phyloP scores from a whole-genome alignment of 495 filamentous ascomycete genomes.

The Letharia columbiana region DNA sequence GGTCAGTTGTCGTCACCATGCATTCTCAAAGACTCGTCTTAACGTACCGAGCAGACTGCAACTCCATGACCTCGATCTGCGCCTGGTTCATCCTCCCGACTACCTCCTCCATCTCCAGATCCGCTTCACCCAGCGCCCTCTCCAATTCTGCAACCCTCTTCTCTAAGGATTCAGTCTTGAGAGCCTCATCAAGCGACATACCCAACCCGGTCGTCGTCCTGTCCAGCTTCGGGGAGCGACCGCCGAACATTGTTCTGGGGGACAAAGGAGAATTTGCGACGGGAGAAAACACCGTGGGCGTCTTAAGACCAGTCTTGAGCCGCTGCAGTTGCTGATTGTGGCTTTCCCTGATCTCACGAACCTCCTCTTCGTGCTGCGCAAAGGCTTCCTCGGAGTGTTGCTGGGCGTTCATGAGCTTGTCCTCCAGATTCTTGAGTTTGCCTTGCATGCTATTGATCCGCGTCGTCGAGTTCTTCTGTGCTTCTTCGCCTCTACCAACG shows the following conservation, averaged over 20 bases:
- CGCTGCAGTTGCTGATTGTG: slow-evolving; percentile 72
- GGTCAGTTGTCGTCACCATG: slow-evolving; percentile 27
- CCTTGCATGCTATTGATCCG: slow-evolving; percentile 78
- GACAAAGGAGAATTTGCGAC: slow-evolving; percentile 49
- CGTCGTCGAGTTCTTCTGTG: slow-evolving; percentile 66
- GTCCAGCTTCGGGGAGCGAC: slow-evolving; percentile 49
- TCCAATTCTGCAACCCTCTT: slow-evolving; percentile 73
- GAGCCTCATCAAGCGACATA: slow-evolving; percentile 50
- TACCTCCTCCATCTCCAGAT: slow-evolving; percentile 90
- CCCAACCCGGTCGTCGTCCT: slow-evolving; percentile 49
- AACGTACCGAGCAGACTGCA: slow-evolving; percentile 76
- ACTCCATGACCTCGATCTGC: slow-evolving; percentile 85
- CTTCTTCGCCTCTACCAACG: slow-evolving; percentile 75
- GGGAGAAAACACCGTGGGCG: slow-evolving; percentile 36
- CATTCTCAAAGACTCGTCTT: background rate
- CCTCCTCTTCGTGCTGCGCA: slow-evolving; percentile 75
- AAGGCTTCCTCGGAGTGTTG: slow-evolving; percentile 79
- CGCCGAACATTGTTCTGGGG: slow-evolving; percentile 47
- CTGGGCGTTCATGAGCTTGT: slow-evolving; percentile 74
- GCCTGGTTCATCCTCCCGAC: slow-evolving; percentile 85
- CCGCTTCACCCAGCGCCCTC: slow-evolving; percentile 68
- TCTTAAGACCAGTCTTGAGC: slow-evolving; percentile 49
- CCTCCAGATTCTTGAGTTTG: slow-evolving; percentile 71
- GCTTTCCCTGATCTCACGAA: slow-evolving; percentile 62
- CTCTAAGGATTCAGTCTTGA: slow-evolving; percentile 65